Percentiles rank a stretch among this genome's conserved stretches.
These are phyloP conservation scores for Nakaseomyces bracarensis DNA, from an alignment of 1,139 yeast species.

Conservation along the genomic window DNA sequence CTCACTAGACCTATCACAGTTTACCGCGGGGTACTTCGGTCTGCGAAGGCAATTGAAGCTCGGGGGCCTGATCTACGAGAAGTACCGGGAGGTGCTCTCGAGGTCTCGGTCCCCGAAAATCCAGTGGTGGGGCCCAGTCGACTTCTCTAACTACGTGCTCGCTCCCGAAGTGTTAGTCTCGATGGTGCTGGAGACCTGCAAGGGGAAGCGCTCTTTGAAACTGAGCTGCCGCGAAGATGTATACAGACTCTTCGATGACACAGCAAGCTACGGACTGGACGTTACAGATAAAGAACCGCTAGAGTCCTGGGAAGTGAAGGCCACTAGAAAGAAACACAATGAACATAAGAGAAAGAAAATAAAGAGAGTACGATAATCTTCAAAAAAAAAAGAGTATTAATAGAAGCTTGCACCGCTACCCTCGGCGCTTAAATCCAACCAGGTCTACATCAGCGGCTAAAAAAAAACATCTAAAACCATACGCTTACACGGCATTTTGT, in stretches of 20 bases:
- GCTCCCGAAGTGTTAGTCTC: conserved; percentile 53
- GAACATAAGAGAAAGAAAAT: not conserved
- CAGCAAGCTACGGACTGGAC: conserved; percentile 46
- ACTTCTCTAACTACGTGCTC: conserved; percentile 49
- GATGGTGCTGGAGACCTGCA: not conserved
- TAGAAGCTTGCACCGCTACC: too few relatives aligned
- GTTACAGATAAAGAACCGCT: conserved; percentile 28
- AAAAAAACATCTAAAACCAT: too few relatives aligned
- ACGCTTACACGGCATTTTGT: too few relatives aligned
- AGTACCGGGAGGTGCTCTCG: conserved; percentile 31
- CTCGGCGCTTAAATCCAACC: too few relatives aligned
- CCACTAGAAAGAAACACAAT: not conserved
- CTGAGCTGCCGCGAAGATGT: conserved; percentile 35
- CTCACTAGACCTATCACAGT: conserved; percentile 40
- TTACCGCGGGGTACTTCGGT: conserved; percentile 59
- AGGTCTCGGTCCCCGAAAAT: conserved; percentile 38
- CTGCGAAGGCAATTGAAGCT: conserved; percentile 46
- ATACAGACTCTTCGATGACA: conserved; percentile 38
- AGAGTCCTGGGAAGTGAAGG: conserved; percentile 23
- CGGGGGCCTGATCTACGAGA: conserved; percentile 35
- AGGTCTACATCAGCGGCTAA: too few relatives aligned
- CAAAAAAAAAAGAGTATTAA: too few relatives aligned
- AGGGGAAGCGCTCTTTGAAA: not conserved
- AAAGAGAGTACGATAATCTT: too few relatives aligned
- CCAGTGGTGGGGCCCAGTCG: conserved; percentile 52